Percentiles rank a stretch among this genome's conserved stretches.
Conservation (phyloP, 2,329 filamentous ascomycete species). For the Cryphonectria parasitica region DNA sequence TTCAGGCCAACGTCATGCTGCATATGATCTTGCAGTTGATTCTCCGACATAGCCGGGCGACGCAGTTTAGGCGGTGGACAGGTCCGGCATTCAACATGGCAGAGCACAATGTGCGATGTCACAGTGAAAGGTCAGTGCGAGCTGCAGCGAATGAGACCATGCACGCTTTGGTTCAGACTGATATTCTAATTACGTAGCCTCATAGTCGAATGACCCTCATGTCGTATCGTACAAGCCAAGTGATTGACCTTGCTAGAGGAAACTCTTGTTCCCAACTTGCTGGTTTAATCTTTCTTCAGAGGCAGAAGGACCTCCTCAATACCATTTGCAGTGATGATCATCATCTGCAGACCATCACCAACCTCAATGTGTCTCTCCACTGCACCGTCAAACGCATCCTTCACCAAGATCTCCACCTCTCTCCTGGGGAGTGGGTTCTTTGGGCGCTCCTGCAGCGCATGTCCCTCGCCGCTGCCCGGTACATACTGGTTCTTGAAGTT, state of each 20-base stretch:
- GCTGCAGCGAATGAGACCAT: neutral
- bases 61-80: neutral
- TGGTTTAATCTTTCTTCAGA: constrained; percentile 87
- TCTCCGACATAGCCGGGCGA: neutral
- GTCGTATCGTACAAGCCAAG: constrained; percentile 39
- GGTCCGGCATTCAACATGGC: neutral
- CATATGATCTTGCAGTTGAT: neutral
- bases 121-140: neutral
- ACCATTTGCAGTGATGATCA: constrained; percentile 86
- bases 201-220: constrained; percentile 20
- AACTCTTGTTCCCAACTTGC: neutral
- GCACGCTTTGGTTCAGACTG: constrained; percentile 3
- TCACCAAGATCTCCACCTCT: constrained; percentile 84
- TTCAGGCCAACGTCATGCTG: neutral
- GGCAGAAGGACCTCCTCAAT: constrained; percentile 84
- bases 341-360: constrained; percentile 92
- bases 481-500: constrained; percentile 99
- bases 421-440: constrained; percentile 70
- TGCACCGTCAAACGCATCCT: constrained; percentile 97
- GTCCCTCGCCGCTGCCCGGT: constrained; percentile 81
- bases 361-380: constrained; percentile 99
- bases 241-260: constrained; percentile 2
- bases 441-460: constrained; percentile 75
- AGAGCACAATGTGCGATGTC: neutral
- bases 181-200: constrained; percentile 22